These are phyloP conservation scores for Fallopia convolvulus DNA, from an alignment of 148 eudicot species.

Conservation along the genomic window DNA sequence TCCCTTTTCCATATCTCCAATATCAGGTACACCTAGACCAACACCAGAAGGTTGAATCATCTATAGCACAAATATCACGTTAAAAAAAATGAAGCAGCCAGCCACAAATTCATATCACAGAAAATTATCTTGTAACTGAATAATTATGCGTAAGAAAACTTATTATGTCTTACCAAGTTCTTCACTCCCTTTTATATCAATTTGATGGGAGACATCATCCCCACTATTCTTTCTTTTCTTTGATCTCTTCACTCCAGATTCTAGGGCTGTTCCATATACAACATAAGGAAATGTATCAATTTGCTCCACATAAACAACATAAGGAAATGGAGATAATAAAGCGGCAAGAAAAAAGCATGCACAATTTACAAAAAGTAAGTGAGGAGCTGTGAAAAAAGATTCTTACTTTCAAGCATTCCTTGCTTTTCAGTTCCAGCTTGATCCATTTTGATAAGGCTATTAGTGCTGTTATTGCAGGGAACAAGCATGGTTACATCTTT, in stretches of 20 bases:
- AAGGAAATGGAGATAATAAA: not conserved
- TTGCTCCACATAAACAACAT: not conserved
- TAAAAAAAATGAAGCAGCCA: not conserved
- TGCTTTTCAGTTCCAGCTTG: not conserved
- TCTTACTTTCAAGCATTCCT: not conserved
- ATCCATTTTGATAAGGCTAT: not conserved
- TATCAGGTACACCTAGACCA: not conserved
- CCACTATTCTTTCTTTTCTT: slow-evolving; percentile 24
- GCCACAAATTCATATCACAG: not conserved
- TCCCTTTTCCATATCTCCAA: not conserved
- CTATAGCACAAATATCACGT: not conserved
- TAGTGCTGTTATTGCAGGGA: not conserved
- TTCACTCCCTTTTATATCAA: slow-evolving; percentile 14
- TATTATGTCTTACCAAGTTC: slow-evolving; percentile 6
- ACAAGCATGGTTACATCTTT: not conserved
- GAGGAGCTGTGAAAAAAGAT: not conserved
- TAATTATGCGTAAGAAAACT: not conserved
- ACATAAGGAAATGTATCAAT: not conserved
- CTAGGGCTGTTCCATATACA: slow-evolving; percentile 11
- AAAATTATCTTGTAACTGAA: not conserved
- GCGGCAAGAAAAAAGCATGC: not conserved
- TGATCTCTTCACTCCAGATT: slow-evolving; percentile 17
- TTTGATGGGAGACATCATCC: slow-evolving; percentile 18
- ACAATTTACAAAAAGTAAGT: not conserved
- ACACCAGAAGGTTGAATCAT: not conserved